phyloP scores from a whole-genome alignment of 208 protist genomes.

The Crithidia thermophila region DNA sequence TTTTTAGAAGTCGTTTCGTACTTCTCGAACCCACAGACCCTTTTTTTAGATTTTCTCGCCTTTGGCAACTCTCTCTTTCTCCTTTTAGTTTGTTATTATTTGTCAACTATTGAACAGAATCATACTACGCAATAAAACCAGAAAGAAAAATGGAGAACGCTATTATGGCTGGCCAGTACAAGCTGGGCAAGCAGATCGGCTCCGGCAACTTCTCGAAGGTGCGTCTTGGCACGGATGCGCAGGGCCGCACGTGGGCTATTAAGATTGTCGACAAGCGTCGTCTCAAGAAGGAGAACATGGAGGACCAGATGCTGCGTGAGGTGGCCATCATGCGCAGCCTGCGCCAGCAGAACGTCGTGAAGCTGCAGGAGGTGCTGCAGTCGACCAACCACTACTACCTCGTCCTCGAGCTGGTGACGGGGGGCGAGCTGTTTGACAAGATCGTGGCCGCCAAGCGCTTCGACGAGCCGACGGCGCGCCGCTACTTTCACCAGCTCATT shows the following conservation, averaged over 20 bases:
- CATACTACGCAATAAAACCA: not conserved
- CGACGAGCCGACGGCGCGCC: slow-evolving; percentile 78
- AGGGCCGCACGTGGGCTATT: slow-evolving; percentile 79
- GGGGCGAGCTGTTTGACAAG: slow-evolving; percentile 95
- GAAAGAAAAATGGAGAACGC: slow-evolving; percentile 18
- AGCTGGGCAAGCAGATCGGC: slow-evolving; percentile 86
- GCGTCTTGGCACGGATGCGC: slow-evolving; percentile 64
- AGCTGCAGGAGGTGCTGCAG: slow-evolving; percentile 89
- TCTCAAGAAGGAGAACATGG: slow-evolving; percentile 87
- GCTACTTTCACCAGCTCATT: slow-evolving; percentile 97
- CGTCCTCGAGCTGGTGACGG: slow-evolving; percentile 89
- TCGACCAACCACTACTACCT: slow-evolving; percentile 90
- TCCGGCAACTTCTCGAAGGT: slow-evolving; percentile 93
- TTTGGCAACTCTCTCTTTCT: not conserved
- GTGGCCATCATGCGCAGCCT: slow-evolving; percentile 88
- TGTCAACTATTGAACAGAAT: not conserved
- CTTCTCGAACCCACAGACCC: too few species aligned
- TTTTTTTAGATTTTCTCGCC: too few species aligned
- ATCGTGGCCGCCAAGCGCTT: slow-evolving; percentile 89
- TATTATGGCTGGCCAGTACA: slow-evolving; percentile 75
- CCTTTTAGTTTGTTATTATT: slow-evolving; percentile 1
- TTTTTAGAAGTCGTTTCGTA: not conserved
- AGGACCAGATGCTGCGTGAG: slow-evolving; percentile 91
- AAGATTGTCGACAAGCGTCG: slow-evolving; percentile 92
- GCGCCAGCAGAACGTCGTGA: slow-evolving; percentile 83